Evolutionary conservation across 2,329 filamentous ascomycete species (phyloP).

Genomic region (Aspergillus fumigatiaffinis): DNA sequence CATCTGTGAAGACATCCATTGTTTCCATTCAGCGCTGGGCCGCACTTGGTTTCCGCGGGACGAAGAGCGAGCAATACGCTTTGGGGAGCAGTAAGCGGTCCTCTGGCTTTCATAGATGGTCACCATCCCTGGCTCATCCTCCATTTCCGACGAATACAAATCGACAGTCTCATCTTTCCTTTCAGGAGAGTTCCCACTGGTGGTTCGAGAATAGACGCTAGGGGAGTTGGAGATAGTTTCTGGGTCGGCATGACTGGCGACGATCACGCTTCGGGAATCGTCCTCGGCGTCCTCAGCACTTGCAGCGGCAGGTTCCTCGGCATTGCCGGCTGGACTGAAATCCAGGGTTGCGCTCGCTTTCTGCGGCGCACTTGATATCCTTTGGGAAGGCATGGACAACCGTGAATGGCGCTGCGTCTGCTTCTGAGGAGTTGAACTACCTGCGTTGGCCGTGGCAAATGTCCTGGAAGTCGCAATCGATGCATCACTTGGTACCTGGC

Average conservation of each 20-base stretch:
- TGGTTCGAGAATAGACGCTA: constrained; percentile 43
- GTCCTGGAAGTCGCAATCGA: constrained; percentile 28
- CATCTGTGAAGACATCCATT: constrained; percentile 37
- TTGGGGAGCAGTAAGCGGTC: constrained; percentile 29
- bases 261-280: constrained; percentile 18
- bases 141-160: constrained; percentile 3
- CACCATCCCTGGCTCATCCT: constrained; percentile 32
- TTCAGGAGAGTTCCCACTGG: constrained; percentile 29
- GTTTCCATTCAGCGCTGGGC: constrained; percentile 34
- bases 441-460: constrained; percentile 26
- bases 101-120: constrained; percentile 34
- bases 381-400: not conserved
- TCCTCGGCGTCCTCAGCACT: constrained; percentile 12
- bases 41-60: constrained; percentile 8
- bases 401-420: constrained; percentile 2
- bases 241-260: constrained; percentile 5
- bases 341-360: not conserved
- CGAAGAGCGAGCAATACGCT: constrained; percentile 7
- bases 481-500: constrained; percentile 27
- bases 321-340: not conserved
- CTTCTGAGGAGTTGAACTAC: constrained; percentile 19
- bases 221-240: constrained; percentile 26
- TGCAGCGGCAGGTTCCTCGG: not conserved
- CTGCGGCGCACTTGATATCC: not conserved
- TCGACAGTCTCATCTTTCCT: constrained; percentile 6